Percentiles rank a stretch among this genome's conserved stretches.
Conservation (phyloP, 352 stramenopile genomes). For the Phytophthora sojae region DNA sequence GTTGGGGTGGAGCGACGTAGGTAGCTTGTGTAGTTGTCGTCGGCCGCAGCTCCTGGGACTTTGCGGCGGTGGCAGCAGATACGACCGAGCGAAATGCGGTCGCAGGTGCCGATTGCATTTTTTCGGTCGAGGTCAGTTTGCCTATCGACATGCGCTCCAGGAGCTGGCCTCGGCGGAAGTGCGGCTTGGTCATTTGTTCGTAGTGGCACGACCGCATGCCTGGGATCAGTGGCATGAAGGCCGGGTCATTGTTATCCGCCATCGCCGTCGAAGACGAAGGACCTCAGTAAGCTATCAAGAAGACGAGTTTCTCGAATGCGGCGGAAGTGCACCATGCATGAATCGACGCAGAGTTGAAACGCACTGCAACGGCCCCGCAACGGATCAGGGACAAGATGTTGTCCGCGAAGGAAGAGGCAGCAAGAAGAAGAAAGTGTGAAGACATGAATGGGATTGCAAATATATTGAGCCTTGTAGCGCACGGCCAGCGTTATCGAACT, state of each 20-base stretch:
- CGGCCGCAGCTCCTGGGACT: constrained; percentile 10
- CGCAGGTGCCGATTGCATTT: constrained; percentile 1
- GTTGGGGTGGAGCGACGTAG: constrained; percentile 19
- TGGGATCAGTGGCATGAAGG: constrained; percentile 55
- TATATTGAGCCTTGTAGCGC: constrained; percentile 40
- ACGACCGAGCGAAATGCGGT: constrained; percentile 14
- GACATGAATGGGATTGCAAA: constrained; percentile 39
- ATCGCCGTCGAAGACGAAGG: constrained; percentile 15
- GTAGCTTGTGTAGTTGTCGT: constrained; percentile 18
- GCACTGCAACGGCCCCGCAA: constrained; percentile 32
- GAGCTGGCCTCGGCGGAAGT: constrained; percentile 72
- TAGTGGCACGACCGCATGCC: constrained; percentile 64
- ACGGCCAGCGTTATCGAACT: constrained; percentile 38
- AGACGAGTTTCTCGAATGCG: constrained; percentile 20
- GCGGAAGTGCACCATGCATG: background rate
- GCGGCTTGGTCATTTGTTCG: constrained; percentile 45
- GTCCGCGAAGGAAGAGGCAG: background rate
- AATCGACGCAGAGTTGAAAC: constrained; percentile 25
- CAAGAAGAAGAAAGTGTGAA: background rate
- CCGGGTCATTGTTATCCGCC: constrained; percentile 12
- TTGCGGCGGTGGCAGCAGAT: constrained; percentile 20
- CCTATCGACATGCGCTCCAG: constrained; percentile 71
- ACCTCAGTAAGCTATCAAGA: background rate
- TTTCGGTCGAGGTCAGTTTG: constrained; percentile 41
- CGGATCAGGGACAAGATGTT: constrained; percentile 1